Evolutionary conservation across 495 filamentous ascomycete species (phyloP), one percentile per base, ranked within the genome.

Genomic region (Neurospora sp.): DNA sequence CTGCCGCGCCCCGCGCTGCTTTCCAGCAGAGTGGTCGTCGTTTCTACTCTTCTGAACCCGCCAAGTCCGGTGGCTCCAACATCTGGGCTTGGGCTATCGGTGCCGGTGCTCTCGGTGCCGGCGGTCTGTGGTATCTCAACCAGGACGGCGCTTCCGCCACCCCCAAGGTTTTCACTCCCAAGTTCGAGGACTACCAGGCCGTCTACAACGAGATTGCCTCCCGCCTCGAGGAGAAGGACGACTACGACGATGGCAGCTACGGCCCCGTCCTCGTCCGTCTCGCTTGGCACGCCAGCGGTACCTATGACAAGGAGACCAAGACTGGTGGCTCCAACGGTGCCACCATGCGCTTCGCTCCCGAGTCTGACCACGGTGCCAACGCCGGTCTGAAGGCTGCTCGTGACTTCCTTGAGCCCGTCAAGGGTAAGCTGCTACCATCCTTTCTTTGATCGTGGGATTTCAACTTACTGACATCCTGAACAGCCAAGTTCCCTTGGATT

Each of bases 171-270:
- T 92, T 96, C 83, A 87, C 83, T 31, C 93, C 94, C 75, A 92
- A 87, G 75, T 87, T 92, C 84, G 90, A 90, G 72, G 94, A 99
- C 82, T 99, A 97, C 86, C 94, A 98, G 88, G 91, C 92, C 84
- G 94, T 98, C 74, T 99, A 99, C 84, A 89, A 97, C 78, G 91
- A 90, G 79, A 89, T 99, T 78, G 94, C 96, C 44, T 82, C 85
- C 77, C 83, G 85, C 40, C 84, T 99, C 65, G 90, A 94, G 82
- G 91, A 97, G 83, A 89, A 96, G 78, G 93, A 96, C 74, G 93
- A 97, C 73, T 98, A 98, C 79, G 96, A 98, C 80, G 95, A 99
- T 82, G 96, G 96, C 76, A 94, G 91, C 84, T 99, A 97, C 79
- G 96, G 93, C 72, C 96, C 96, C 40, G 94, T 97, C 71, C 84